A percentile compares a stretch with the other conserved stretches of the same genome.
Evolutionary conservation across 495 filamentous ascomycete genomes (phyloP).

Genomic region (Aspergillus leporis): DNA sequence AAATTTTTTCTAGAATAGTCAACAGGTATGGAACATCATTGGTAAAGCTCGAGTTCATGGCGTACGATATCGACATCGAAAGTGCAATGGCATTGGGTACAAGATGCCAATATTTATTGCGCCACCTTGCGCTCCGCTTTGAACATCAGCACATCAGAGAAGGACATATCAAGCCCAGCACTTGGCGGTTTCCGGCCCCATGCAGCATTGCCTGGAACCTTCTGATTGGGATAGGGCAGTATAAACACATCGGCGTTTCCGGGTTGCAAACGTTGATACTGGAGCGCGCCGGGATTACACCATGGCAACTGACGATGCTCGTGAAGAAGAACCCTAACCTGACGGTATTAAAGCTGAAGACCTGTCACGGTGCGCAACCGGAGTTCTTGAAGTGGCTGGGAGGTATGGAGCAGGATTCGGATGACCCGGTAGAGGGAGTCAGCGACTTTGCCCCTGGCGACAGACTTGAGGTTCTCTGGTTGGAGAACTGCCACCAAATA

Average conservation of each 20-base stretch:
- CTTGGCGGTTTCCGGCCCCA: constrained; percentile 30
- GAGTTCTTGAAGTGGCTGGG: constrained; percentile 38
- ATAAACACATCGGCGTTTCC: constrained; percentile 19
- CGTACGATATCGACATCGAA: constrained; percentile 29
- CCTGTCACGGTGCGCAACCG: constrained; percentile 31
- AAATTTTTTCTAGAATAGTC: constrained; percentile 24
- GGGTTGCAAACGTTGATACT: constrained; percentile 30
- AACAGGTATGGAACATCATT: constrained; percentile 27
- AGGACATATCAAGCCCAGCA: constrained; percentile 22
- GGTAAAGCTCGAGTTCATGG: constrained; percentile 32
- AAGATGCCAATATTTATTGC: constrained; percentile 26
- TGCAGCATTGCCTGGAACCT: constrained; percentile 35
- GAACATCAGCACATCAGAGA: constrained; percentile 40
- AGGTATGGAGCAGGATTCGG: constrained; percentile 20
- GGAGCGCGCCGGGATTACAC: constrained; percentile 36
- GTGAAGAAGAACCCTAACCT: constrained; percentile 32
- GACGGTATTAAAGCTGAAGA: constrained; percentile 30
- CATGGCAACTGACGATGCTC: constrained; percentile 37
- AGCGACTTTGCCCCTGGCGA: constrained; percentile 22
- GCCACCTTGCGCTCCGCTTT: constrained; percentile 36
- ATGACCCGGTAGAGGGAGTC: constrained; percentile 14
- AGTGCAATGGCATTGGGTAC: constrained; percentile 24
- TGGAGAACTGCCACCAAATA: constrained; percentile 31
- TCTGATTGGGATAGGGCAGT: constrained; percentile 27
- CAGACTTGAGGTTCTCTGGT: constrained; percentile 26